phyloP scores from a whole-genome alignment of 2,329 filamentous ascomycete species.

The Verticillium albo-atrum region DNA sequence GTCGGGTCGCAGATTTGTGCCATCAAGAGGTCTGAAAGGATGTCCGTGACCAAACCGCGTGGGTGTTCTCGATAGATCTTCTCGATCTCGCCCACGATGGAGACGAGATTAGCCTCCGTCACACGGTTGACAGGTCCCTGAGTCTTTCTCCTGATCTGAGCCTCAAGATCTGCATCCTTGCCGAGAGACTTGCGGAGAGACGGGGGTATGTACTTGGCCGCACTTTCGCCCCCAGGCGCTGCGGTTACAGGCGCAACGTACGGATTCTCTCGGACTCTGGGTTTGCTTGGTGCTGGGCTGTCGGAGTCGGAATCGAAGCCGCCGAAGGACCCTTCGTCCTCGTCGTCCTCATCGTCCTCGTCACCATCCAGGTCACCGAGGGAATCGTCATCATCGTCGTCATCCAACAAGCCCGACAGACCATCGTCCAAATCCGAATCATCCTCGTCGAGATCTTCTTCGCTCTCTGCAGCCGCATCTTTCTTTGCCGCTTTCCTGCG shows the following conservation, averaged over 20 bases:
- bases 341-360: slow-evolving; percentile 27
- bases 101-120: slow-evolving; percentile 83
- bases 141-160: slow-evolving; percentile 69
- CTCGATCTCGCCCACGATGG: slow-evolving; percentile 78
- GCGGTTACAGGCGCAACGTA: slow-evolving; percentile 68
- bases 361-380: slow-evolving; percentile 19
- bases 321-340: slow-evolving; percentile 29
- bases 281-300: slow-evolving; percentile 16
- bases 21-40: slow-evolving; percentile 71
- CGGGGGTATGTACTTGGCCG: slow-evolving; percentile 79
- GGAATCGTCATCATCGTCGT: slow-evolving; percentile 22
- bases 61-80: slow-evolving; percentile 79
- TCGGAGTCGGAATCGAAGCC: slow-evolving; percentile 31
- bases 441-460: slow-evolving; percentile 20
- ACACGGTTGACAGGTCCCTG: slow-evolving; percentile 91
- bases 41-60: slow-evolving; percentile 82
- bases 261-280: slow-evolving; percentile 70
- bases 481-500: slow-evolving; percentile 38
- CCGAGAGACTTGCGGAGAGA: slow-evolving; percentile 65
- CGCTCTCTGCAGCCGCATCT: slow-evolving; percentile 16
- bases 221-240: not conserved
- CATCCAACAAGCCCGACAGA: slow-evolving; percentile 18
- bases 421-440: slow-evolving; percentile 19
- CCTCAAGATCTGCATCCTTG: slow-evolving; percentile 62
- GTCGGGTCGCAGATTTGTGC: slow-evolving; percentile 77